Conservation (phyloP, 202 grass and related monocot genomes). For the Panicum virgatum region DNA sequence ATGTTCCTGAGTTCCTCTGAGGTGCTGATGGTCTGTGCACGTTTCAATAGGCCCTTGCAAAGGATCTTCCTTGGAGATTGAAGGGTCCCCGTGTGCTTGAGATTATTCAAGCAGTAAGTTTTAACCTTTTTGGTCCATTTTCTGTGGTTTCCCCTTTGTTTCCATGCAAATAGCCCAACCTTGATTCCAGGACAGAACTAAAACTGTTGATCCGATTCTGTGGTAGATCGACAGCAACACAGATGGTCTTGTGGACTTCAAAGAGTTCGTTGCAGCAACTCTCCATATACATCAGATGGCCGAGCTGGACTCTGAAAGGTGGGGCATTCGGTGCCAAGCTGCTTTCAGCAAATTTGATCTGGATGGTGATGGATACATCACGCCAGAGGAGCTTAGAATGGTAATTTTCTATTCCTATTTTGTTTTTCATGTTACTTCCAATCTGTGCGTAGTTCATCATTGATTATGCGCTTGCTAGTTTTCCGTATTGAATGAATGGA, state of each 20-base stretch:
- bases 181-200: slow-evolving; percentile 11
- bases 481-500: slow-evolving; percentile 15
- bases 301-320: slow-evolving; percentile 83
- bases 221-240: slow-evolving; percentile 91
- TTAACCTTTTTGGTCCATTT: not conserved
- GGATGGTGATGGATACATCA: slow-evolving; percentile 95
- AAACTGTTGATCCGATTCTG: slow-evolving; percentile 33
- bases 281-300: slow-evolving; percentile 97
- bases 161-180: slow-evolving; percentile 7
- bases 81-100: slow-evolving; percentile 86
- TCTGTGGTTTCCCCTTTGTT: slow-evolving; percentile 6
- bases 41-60: slow-evolving; percentile 76
- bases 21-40: slow-evolving; percentile 32
- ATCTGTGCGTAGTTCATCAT: not conserved
- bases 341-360: slow-evolving; percentile 96
- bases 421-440: slow-evolving; percentile 3
- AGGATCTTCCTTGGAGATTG: slow-evolving; percentile 98
- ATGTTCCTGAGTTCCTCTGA: slow-evolving; percentile 16
- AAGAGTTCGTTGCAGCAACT: slow-evolving; percentile 93
- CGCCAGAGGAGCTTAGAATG: slow-evolving; percentile 91
- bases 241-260: slow-evolving; percentile 94
- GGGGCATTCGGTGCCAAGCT: slow-evolving; percentile 73
- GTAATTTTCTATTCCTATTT: slow-evolving; percentile 55
- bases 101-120: slow-evolving; percentile 91
- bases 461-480: not conserved